Evolutionary conservation across 768 basidiomycete genomes (phyloP).

Genomic region (Boletus fagicola): DNA sequence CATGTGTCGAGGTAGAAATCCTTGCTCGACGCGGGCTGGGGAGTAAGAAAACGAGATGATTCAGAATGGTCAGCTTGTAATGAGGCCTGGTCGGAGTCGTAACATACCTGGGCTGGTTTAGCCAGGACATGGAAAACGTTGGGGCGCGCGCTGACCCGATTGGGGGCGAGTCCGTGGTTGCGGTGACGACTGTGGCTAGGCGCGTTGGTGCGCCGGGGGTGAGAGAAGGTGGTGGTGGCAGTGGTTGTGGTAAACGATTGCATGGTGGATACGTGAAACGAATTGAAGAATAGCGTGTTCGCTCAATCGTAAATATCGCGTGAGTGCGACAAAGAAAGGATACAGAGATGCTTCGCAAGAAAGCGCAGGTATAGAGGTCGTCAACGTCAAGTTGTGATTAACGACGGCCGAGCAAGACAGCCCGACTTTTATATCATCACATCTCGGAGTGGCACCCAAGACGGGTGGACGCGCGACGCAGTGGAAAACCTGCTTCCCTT

Average conservation of each 20-base stretch:
- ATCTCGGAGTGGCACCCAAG: slow-evolving; percentile 6
- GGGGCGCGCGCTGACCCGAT: background rate
- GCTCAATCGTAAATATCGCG: background rate
- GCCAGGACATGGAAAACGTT: background rate
- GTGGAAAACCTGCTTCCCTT: slow-evolving; percentile 3
- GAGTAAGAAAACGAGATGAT: background rate
- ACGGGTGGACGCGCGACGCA: background rate
- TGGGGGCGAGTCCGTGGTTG: background rate
- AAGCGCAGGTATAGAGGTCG: background rate
- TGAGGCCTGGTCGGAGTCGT: background rate
- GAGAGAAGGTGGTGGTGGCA: background rate
- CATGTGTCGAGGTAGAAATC: slow-evolving; percentile 55
- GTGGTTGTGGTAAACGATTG: background rate
- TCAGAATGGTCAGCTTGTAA: background rate
- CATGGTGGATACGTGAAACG: background rate
- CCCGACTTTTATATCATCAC: slow-evolving; percentile 7
- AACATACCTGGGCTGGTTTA: slow-evolving; percentile 2
- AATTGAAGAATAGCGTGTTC: background rate
- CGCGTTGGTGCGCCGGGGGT: background rate
- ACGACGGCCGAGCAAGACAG: background rate
- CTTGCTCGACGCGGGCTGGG: background rate
- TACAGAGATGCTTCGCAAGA: background rate
- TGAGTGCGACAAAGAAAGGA: background rate
- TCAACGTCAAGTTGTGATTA: background rate
- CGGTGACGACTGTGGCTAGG: background rate